Evolutionary conservation across 106 monocot genomes (phyloP).

Genomic region (Dendrobium chrysotoxum): DNA sequence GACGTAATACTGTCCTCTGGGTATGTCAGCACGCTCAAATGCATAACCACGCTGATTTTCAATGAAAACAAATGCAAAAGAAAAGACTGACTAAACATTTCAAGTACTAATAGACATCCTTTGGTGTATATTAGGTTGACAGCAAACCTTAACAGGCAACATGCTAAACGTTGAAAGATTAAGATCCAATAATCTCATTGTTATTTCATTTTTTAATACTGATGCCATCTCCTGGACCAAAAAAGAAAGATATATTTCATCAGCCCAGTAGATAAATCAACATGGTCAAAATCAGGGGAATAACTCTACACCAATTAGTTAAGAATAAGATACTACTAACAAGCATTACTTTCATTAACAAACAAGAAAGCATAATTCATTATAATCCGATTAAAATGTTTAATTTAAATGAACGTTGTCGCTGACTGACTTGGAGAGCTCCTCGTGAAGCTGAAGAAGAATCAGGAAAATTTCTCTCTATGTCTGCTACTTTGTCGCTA

Average conservation of each 20-base stretch:
- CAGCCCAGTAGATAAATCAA: neutral
- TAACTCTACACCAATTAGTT: neutral
- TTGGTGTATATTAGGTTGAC: neutral
- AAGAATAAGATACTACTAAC: neutral
- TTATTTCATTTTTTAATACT: conserved; percentile 70
- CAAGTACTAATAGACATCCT: neutral
- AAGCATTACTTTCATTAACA: neutral
- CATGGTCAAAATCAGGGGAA: neutral
- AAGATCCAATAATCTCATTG: conserved; percentile 51
- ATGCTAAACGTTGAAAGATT: conserved; percentile 80
- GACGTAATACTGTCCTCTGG: conserved; percentile 72
- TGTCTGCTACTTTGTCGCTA: conserved; percentile 23
- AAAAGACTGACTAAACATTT: neutral
- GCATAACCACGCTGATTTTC: conserved; percentile 73
- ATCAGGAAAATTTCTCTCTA: conserved; percentile 33
- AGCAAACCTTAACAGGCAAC: conserved; percentile 82
- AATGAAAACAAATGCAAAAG: neutral
- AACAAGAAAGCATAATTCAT: neutral
- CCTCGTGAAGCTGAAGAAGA: conserved; percentile 32
- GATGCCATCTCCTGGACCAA: conserved; percentile 68
- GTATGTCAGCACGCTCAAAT: conserved; percentile 78
- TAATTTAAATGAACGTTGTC: neutral
- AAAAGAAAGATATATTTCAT: neutral
- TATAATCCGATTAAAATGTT: neutral
- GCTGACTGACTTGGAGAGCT: conserved; percentile 61